phyloP scores from a whole-genome alignment of 306 rosid species.

The Corylus avellana region DNA sequence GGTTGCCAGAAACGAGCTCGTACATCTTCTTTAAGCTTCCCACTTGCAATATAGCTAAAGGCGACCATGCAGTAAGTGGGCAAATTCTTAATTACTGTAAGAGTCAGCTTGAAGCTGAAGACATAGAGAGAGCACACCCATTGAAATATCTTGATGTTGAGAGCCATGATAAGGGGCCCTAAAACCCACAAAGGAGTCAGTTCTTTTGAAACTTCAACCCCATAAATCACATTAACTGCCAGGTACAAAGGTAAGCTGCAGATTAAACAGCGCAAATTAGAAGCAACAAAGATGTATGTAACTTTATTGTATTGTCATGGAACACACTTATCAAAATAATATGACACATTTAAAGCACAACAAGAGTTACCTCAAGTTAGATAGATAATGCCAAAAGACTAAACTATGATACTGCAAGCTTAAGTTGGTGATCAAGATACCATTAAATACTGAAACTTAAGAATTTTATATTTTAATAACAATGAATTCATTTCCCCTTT shows the following conservation, averaged over 20 bases:
- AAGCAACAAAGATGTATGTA: slow-evolving; percentile 4
- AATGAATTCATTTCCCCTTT: background rate
- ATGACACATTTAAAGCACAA: background rate
- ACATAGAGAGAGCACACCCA: slow-evolving; percentile 58
- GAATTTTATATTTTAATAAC: background rate
- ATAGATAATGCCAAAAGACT: background rate
- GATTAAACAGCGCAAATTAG: slow-evolving; percentile 33
- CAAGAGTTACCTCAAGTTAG: background rate
- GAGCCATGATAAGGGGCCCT: slow-evolving; percentile 68
- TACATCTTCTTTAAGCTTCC: slow-evolving; percentile 65
- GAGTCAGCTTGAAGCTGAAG: slow-evolving; percentile 78
- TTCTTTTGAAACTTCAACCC: slow-evolving; percentile 79
- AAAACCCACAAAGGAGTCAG: slow-evolving; percentile 80
- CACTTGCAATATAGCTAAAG: slow-evolving; percentile 44
- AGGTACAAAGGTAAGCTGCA: slow-evolving; percentile 78
- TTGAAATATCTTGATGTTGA: slow-evolving; percentile 60
- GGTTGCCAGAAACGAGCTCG: slow-evolving; percentile 51
- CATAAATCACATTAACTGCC: slow-evolving; percentile 60
- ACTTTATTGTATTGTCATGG: background rate
- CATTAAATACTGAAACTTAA: background rate
- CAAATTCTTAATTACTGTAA: slow-evolving; percentile 44
- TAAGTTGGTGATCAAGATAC: background rate
- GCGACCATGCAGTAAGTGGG: slow-evolving; percentile 61
- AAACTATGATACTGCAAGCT: background rate
- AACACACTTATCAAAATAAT: background rate